Evolutionary conservation across 1,139 yeast species (phyloP), one percentile per base, ranked within the genome.

Genomic region (Yamadazyma triangularis): DNA sequence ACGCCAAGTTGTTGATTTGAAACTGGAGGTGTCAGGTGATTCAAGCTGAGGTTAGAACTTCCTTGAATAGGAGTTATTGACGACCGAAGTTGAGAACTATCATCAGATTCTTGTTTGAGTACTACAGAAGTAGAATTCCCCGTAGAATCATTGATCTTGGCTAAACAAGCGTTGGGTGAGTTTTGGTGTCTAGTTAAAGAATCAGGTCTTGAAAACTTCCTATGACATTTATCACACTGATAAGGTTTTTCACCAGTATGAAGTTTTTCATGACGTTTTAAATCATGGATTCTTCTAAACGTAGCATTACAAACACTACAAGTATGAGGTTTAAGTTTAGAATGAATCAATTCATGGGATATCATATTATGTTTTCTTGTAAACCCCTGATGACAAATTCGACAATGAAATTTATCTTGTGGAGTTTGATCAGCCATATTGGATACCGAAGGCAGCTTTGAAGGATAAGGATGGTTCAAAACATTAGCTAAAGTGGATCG

Each of bases 231-330:
- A 8, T 56, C 60, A 53, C 94, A 84, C 21, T 54, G 56, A 49
- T 61, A 80, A 2, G 91, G 89, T 50, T 75, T 78, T 43, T 77
- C 87, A 24, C 91, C 91, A 0, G 88, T 74, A 48, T 85, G 95
- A 22, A 80, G 63, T 51, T 79, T 80, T 40, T 74, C 75, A 48
- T 85, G 95, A 27, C 95, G 65, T 48, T 78, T 81, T 44, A 84
- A 64, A 51, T 85, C 94, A 51, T 84, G 91, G 23, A 77, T 70
- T 25, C 94, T 64, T 37, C 93, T 68, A 50, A 85, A 85, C 43
- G 68, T 71, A 30, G 73, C 60, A 34, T 70, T 62, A 47, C 95
- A 85, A 11, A 72, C 69, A n/a, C 70, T 46, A 53, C 95, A 85
- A 15, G 62, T 58, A 55, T 73, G 86, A 2, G 89, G 88, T 50